Evolutionary conservation across 2,329 filamentous ascomycete genomes (phyloP).

Genomic region (Cadophora sp.): DNA sequence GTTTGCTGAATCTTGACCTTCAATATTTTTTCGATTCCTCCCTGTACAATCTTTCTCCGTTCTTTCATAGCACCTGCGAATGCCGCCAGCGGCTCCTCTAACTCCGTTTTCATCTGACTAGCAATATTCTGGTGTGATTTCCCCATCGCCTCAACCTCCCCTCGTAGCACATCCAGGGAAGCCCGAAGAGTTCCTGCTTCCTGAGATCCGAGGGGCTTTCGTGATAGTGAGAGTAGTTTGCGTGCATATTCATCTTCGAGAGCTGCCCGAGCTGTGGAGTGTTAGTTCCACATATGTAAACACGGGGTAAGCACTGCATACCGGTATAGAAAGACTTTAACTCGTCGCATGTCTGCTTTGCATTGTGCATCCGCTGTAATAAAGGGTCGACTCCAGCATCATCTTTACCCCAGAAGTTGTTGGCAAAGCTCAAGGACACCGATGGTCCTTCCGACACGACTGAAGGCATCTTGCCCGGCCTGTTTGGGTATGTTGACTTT

Average conservation of each 20-base stretch:
- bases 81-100: slow-evolving; percentile 90
- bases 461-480: slow-evolving; percentile 21
- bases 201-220: slow-evolving; percentile 87
- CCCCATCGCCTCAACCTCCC: slow-evolving; percentile 90
- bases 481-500: slow-evolving; percentile 13
- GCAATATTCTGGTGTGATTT: slow-evolving; percentile 93
- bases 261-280: slow-evolving; percentile 74
- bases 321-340: slow-evolving; percentile 88
- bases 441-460: slow-evolving; percentile 43
- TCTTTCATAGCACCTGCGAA: slow-evolving; percentile 97
- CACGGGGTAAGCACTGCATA: slow-evolving; percentile 49
- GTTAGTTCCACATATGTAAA: slow-evolving; percentile 18
- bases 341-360: slow-evolving; percentile 95
- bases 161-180: slow-evolving; percentile 86
- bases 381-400: slow-evolving; percentile 93
- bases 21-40: slow-evolving; percentile 89
- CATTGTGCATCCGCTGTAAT: slow-evolving; percentile 91
- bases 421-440: slow-evolving; percentile 68
- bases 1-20: slow-evolving; percentile 96
- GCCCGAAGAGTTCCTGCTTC: slow-evolving; percentile 83
- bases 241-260: slow-evolving; percentile 97
- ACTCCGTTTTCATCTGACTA: slow-evolving; percentile 91
- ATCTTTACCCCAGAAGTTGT: slow-evolving; percentile 99
- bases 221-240: slow-evolving; percentile 83
- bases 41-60: slow-evolving; percentile 93